Conservation (phyloP, 495 filamentous ascomycete genomes). For the Umbilicaria muhlenbergii region DNA sequence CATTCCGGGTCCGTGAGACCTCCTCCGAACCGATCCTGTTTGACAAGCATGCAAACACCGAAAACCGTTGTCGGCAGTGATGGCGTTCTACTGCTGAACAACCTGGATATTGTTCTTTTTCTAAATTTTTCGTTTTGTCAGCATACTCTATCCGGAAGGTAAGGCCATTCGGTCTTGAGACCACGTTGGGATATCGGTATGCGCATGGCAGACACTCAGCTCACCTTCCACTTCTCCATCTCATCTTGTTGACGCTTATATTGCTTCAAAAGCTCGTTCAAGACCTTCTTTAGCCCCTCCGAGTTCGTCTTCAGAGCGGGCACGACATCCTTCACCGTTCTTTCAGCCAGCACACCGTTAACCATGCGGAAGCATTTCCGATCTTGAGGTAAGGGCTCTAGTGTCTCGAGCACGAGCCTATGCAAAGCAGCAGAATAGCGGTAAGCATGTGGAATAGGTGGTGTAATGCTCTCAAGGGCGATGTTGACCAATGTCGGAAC, state of each 20-base stretch:
- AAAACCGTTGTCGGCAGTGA: too few species aligned
- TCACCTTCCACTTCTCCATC: constrained; percentile 96
- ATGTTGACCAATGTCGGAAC: not conserved
- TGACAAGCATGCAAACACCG: too few species aligned
- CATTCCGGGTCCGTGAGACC: too few species aligned
- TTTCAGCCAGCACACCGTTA: constrained; percentile 88
- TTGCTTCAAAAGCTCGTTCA: constrained; percentile 90
- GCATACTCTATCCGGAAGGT: constrained; percentile 2
- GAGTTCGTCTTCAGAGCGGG: constrained; percentile 88
- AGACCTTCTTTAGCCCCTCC: constrained; percentile 87
- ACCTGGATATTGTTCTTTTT: constrained; percentile 99
- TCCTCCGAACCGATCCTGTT: too few species aligned
- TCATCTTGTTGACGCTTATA: constrained; percentile 91
- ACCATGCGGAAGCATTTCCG: constrained; percentile 99
- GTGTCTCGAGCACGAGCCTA: constrained; percentile 90
- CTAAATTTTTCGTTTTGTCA: constrained; percentile 27
- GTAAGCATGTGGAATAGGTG: constrained; percentile 10
- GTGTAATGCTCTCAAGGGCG: not conserved
- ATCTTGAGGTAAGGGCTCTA: constrained; percentile 65
- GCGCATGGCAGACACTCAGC: constrained; percentile 13
- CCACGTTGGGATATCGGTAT: not conserved
- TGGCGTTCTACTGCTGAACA: constrained; percentile 47
- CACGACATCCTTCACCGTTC: constrained; percentile 81
- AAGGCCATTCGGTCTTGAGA: not conserved
- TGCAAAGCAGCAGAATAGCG: constrained; percentile 17